Conservation (phyloP, 179 eudicot genomes). For the Corrigiola litoralis region DNA sequence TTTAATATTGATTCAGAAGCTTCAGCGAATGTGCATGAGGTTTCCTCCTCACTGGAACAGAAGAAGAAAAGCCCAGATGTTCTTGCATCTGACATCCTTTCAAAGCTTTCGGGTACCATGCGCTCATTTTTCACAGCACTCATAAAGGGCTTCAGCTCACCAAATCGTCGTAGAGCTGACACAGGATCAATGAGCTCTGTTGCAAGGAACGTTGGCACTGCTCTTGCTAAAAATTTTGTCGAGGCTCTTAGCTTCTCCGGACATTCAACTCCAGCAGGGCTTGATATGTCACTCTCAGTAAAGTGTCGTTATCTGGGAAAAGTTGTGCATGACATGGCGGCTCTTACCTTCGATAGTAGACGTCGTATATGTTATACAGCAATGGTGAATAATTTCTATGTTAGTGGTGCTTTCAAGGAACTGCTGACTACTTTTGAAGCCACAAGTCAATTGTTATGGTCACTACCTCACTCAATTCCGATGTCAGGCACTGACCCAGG, state of each 20-base stretch:
- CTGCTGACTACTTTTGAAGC: constrained; percentile 96
- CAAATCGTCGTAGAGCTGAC: constrained; percentile 90
- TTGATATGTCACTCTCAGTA: constrained; percentile 55
- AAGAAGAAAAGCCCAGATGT: constrained; percentile 90
- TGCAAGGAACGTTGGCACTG: constrained; percentile 85
- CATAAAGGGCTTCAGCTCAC: constrained; percentile 79
- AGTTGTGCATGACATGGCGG: constrained; percentile 91
- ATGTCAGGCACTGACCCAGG: constrained; percentile 40
- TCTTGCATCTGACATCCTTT: constrained; percentile 64
- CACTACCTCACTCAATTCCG: constrained; percentile 51
- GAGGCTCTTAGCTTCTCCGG: constrained; percentile 82
- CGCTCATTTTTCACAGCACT: constrained; percentile 83
- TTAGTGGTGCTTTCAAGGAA: constrained; percentile 88
- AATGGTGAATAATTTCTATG: constrained; percentile 88
- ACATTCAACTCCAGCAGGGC: constrained; percentile 44
- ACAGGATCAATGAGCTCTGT: constrained; percentile 68
- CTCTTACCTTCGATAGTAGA: constrained; percentile 76
- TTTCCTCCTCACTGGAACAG: constrained; percentile 42
- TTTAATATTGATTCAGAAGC: constrained; percentile 70
- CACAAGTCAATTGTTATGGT: constrained; percentile 93
- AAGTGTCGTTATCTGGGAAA: constrained; percentile 96
- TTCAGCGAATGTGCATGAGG: constrained; percentile 47
- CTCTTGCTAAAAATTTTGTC: constrained; percentile 70
- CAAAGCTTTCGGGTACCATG: constrained; percentile 69
- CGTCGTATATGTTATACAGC: constrained; percentile 72